Base-by-base conservation (phyloP, 805 yeast species). In the Hanseniaspora thailandica region DNA sequence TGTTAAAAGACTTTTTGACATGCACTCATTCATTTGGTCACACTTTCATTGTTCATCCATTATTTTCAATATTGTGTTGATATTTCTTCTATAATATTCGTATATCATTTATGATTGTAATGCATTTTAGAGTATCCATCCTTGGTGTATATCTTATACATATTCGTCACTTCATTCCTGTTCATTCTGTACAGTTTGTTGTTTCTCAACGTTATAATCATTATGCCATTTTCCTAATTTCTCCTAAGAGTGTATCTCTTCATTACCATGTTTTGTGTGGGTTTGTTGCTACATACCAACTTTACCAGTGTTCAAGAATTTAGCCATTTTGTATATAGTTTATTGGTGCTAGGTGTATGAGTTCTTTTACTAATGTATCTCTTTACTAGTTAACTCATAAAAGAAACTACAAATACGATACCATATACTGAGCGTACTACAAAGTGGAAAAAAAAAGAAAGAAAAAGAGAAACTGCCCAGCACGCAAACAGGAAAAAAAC, bases 301-400 rank as follows among this genome's bases (percentile, higher is more conserved):
- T 85, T 85, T 88, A 82, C 97, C 97, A 75, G 97, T 86, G 81
- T 90, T 93, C 78, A 93, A 83, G 84, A 93, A 90, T 79, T 93
- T 93, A 80, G 96, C 96, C 96, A 88, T 89, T 77, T 70, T 68
- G 34, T 41, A 49, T 49, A 49, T 49, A 49, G 53, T 49, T 49
- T 49, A 49, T 49, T 49, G 53, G 53, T 49, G 53, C 53, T 49
- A 30, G 30, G 53, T 17, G 6, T 17, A 25, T 26, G 22, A 2
- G 10, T 26, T 41, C 19, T 41, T n/a, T 26, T 31, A 13, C n/a
- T 31, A 31, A 31, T 8, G 15, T 3, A 26, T 13, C 15, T 31
- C n/a, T 6, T 12, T 31, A 31, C 12, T 31, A 4, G 15, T 31
- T 12, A 2, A 30, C 12, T 30, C 33, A 3, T 30, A 6, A 10